Evolutionary conservation across 192 early-diverging fungal species (phyloP).

Genomic region (Chytriomyces confervae): DNA sequence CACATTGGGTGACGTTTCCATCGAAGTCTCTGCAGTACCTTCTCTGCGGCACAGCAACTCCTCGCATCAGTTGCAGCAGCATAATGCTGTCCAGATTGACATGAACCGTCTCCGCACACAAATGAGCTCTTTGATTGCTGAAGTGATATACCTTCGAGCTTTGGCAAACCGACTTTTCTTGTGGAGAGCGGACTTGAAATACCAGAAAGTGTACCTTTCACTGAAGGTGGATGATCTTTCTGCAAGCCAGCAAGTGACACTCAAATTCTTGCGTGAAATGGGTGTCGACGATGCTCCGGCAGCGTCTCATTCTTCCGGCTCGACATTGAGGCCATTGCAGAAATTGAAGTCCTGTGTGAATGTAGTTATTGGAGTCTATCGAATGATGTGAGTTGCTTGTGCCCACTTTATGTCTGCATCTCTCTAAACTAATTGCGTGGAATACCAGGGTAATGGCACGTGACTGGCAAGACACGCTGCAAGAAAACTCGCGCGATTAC

Average conservation of each 20-base stretch:
- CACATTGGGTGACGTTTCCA: slow-evolving; percentile 35
- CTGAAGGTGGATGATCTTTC: slow-evolving; percentile 50
- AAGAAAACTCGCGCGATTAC: slow-evolving; percentile 33
- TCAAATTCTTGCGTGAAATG: slow-evolving; percentile 39
- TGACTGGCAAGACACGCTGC: slow-evolving; percentile 35
- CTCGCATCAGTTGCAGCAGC: background rate
- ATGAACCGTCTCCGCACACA: slow-evolving; percentile 19
- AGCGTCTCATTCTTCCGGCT: background rate
- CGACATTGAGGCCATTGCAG: slow-evolving; percentile 9
- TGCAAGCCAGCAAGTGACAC: slow-evolving; percentile 33
- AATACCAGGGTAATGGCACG: slow-evolving; percentile 34
- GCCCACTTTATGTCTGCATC: background rate
- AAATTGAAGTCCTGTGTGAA: slow-evolving; percentile 35
- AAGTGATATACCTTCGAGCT: slow-evolving; percentile 47
- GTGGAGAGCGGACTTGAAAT: slow-evolving; percentile 54
- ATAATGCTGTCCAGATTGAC: background rate
- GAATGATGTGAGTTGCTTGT: slow-evolving; percentile 38
- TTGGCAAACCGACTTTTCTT: slow-evolving; percentile 43
- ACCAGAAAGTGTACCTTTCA: slow-evolving; percentile 53
- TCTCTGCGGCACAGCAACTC: background rate
- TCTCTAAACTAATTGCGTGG: background rate
- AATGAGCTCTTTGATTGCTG: slow-evolving; percentile 43
- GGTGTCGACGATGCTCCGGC: slow-evolving; percentile 26
- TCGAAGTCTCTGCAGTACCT: slow-evolving; percentile 8
- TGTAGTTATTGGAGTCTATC: slow-evolving; percentile 38